These are phyloP conservation scores for Dalbergia cochinchinensis DNA, from an alignment of 306 rosid genomes.

Conservation along the genomic window DNA sequence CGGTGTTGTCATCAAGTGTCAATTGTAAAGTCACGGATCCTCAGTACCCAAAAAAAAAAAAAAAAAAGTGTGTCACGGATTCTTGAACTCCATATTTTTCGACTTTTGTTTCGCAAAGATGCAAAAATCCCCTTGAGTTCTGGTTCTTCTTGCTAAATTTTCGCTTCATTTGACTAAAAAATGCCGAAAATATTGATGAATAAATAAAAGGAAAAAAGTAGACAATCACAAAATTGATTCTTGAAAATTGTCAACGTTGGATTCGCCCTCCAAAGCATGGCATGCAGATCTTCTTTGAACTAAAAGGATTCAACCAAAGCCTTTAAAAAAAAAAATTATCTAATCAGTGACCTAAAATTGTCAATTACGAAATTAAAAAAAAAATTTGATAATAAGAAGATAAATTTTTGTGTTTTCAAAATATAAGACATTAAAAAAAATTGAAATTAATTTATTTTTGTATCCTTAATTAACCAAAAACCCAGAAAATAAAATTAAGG, in stretches of 20 bases:
- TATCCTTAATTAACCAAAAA: too few relatives aligned
- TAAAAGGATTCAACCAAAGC: too few relatives aligned
- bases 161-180: not conserved
- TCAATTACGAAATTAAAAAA: too few relatives aligned
- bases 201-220: not conserved
- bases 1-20: not conserved
- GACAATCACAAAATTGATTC: not conserved
- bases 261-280: not conserved
- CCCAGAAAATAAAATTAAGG: too few relatives aligned
- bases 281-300: not conserved
- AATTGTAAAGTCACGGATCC: not conserved
- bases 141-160: not conserved
- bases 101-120: not conserved
- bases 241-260: not conserved
- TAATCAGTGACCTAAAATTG: too few relatives aligned
- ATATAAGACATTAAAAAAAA: too few relatives aligned
- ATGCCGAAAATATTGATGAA: too few relatives aligned
- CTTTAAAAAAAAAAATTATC: too few relatives aligned
- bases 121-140: slow-evolving; percentile 14
- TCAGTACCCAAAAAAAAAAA: too few relatives aligned
- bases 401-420: too few relatives aligned
- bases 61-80: not conserved
- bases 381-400: too few relatives aligned
- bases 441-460: too few relatives aligned
- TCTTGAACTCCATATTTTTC: not conserved